Percentiles rank a stretch among this genome's conserved stretches.
phyloP scores from a whole-genome alignment of 176 grass and related monocot genomes.

The Rhynchospora breviuscula region DNA sequence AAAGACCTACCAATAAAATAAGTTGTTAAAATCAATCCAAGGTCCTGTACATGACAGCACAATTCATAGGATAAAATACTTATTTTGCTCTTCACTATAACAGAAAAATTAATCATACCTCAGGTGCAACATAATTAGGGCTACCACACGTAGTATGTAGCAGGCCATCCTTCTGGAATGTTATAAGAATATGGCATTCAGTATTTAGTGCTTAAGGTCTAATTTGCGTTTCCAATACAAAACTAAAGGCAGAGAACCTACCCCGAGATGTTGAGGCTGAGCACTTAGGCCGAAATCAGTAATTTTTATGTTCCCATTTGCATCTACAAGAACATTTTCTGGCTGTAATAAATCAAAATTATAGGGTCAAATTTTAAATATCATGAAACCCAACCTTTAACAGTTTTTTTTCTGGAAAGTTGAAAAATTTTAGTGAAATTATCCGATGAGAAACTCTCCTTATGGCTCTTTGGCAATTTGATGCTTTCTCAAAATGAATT shows the following conservation, averaged over 20 bases:
- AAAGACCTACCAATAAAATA: constrained; percentile 52
- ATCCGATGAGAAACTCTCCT: neutral
- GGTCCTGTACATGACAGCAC: neutral
- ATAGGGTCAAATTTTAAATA: neutral
- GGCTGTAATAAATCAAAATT: constrained; percentile 51
- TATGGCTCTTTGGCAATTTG: neutral
- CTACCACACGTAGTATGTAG: constrained; percentile 94
- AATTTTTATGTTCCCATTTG: constrained; percentile 94
- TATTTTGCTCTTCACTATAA: neutral
- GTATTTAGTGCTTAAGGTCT: constrained; percentile 13
- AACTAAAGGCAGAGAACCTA: constrained; percentile 22
- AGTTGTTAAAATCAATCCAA: neutral
- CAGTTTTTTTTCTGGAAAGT: neutral
- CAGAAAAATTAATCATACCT: constrained; percentile 39
- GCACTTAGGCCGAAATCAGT: constrained; percentile 92
- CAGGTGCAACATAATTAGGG: constrained; percentile 90
- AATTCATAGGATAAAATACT: neutral
- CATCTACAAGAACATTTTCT: constrained; percentile 89
- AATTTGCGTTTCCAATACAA: neutral
- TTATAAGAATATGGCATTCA: neutral
- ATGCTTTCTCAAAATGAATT: neutral
- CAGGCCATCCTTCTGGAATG: constrained; percentile 75
- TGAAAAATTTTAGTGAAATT: neutral
- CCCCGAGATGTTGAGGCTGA: constrained; percentile 65
- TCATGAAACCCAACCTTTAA: neutral